phyloP scores from a whole-genome alignment of 768 basidiomycete genomes.

The Termitomyces eurrhizus region DNA sequence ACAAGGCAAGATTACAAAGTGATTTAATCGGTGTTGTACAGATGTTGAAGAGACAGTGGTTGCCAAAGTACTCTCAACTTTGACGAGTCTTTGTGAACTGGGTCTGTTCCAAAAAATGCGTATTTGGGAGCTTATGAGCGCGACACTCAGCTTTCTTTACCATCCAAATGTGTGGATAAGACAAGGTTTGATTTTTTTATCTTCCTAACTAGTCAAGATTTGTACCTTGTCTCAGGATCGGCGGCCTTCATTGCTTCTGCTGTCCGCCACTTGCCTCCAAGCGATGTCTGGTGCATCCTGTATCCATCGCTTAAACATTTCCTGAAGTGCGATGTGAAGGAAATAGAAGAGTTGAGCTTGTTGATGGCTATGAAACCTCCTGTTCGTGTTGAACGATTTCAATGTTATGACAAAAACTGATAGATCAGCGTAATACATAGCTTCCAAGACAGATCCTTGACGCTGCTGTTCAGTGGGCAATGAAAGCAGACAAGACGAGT shows the following conservation, averaged over 20 bases:
- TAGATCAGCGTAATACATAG: constrained; percentile 36
- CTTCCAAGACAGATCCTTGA: constrained; percentile 72
- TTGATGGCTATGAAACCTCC: constrained; percentile 73
- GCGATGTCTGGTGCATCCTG: constrained; percentile 96
- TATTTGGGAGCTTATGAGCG: constrained; percentile 96
- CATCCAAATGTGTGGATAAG: constrained; percentile 97
- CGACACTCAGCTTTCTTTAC: constrained; percentile 83
- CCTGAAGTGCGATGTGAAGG: constrained; percentile 75
- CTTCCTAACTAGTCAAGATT: not conserved
- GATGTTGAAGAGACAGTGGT: constrained; percentile 96
- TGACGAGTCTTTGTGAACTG: constrained; percentile 87
- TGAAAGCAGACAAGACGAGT: constrained; percentile 71
- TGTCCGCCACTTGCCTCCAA: constrained; percentile 73
- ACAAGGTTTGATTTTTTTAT: constrained; percentile 55
- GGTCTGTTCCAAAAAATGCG: constrained; percentile 90
- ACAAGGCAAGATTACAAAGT: not conserved
- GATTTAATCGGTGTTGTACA: constrained; percentile 25
- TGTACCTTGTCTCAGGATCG: constrained; percentile 48
- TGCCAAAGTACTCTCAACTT: constrained; percentile 80
- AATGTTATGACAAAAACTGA: not conserved
- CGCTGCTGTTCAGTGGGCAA: constrained; percentile 84
- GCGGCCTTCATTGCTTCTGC: constrained; percentile 87
- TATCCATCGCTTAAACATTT: constrained; percentile 89
- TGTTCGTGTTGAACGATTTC: constrained; percentile 41
- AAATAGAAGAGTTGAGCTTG: constrained; percentile 72